These are phyloP conservation scores for Phalaenopsis equestris DNA, from an alignment of 106 monocot species.

Conservation along the genomic window DNA sequence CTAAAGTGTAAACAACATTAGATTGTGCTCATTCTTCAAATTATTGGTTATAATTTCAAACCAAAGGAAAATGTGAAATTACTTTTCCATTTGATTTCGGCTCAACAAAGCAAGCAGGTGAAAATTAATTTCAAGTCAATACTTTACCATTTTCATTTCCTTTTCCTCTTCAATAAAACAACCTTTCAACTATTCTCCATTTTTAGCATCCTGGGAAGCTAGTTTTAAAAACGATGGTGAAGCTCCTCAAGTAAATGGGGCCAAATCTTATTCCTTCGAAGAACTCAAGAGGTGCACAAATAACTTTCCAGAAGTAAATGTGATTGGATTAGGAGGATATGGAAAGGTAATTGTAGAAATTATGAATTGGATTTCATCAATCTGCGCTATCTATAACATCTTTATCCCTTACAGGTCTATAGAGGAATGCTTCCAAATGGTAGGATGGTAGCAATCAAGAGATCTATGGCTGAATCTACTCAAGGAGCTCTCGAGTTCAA, in stretches of 20 bases:
- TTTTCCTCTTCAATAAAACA: too few species aligned
- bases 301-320: conserved; percentile 48
- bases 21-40: too few species aligned
- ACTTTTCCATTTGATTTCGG: neutral
- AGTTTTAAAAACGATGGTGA: conserved; percentile 32
- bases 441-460: conserved; percentile 52
- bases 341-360: conserved; percentile 41
- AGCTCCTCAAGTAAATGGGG: conserved; percentile 62
- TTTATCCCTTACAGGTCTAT: conserved; percentile 37
- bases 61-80: too few species aligned
- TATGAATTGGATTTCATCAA: neutral
- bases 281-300: conserved; percentile 61
- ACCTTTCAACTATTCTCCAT: neutral
- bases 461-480: conserved; percentile 34
- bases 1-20: too few species aligned
- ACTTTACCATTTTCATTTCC: too few species aligned
- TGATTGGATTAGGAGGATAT: conserved; percentile 56
- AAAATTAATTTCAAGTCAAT: neutral
- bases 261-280: conserved; percentile 58
- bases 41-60: too few species aligned
- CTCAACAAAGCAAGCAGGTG: neutral
- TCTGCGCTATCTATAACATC: neutral
- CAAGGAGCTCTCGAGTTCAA: conserved; percentile 64
- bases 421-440: conserved; percentile 42
- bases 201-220: conserved; percentile 49